Conservation (phyloP, 1,139 yeast species). For the Blastobotrys aristatus region DNA sequence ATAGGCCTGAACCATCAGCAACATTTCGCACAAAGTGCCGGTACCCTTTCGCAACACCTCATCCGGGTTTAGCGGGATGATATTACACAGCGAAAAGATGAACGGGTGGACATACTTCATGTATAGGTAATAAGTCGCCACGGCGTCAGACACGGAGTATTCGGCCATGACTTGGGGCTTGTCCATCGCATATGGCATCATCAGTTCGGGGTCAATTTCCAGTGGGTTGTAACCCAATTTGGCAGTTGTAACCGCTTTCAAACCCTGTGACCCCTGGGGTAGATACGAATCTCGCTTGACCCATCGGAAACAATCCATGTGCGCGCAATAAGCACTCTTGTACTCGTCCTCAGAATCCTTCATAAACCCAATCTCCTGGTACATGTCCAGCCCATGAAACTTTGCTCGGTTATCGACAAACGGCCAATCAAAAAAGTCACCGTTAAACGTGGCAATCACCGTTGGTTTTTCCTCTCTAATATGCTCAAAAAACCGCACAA, state of each 20-base stretch:
- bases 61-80: slow-evolving; percentile 94
- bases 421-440: slow-evolving; percentile 99
- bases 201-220: slow-evolving; percentile 93
- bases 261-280: slow-evolving; percentile 98
- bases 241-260: slow-evolving; percentile 95
- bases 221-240: slow-evolving; percentile 95
- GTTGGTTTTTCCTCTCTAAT: slow-evolving; percentile 85
- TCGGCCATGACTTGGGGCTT: slow-evolving; percentile 90
- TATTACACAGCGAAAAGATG: slow-evolving; percentile 90
- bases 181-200: slow-evolving; percentile 96
- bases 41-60: slow-evolving; percentile 96
- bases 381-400: slow-evolving; percentile 82
- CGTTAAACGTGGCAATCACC: slow-evolving; percentile 94
- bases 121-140: slow-evolving; percentile 92
- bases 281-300: slow-evolving; percentile 97
- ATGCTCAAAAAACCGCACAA: slow-evolving; percentile 82
- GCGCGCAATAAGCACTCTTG: slow-evolving; percentile 87
- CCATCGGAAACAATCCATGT: slow-evolving; percentile 98
- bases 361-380: slow-evolving; percentile 90
- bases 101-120: slow-evolving; percentile 98
- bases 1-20: slow-evolving; percentile 94
- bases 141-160: slow-evolving; percentile 98
- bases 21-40: slow-evolving; percentile 97
- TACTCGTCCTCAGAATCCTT: slow-evolving; percentile 86
- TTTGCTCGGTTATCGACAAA: slow-evolving; percentile 86